Base-by-base conservation (phyloP, 148 eudicot genomes). In the Rhododendron ferrugineum region DNA sequence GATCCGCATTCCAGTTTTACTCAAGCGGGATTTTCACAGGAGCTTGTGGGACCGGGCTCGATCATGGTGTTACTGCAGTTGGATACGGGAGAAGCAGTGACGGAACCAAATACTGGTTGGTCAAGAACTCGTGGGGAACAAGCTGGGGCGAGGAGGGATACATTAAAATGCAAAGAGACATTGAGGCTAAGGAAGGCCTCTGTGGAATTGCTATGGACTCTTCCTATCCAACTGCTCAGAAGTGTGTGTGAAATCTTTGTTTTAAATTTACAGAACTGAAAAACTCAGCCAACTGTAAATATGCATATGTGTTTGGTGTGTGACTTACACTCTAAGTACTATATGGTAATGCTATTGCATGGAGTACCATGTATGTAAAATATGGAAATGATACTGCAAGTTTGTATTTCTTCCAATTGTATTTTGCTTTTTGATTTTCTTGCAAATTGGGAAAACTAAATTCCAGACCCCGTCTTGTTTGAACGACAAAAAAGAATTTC, bases 31-130 rank as follows among this genome's bases (percentile, higher is more conserved):
- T 66, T 23, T 66, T 66, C 34, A 66, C 15, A 5, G 73, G 73
- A 66, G 73, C 4, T 66, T 66, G 73, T 66, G 34, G 73, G 73
- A 26, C 73, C 5, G 14, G 28, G 7, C 73, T 66, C 16, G 73
- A 66, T 66, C 73, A 66, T n/a, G 73, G 73, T 66, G 73, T 66
- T 26, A 66, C 73, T 66, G 73, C 73, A 4, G 73, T 66, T 66
- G 73, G 34, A 66, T 66, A 66, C 2, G 73, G 73, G 73, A 22
- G 28, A 6, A 66, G 34, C 73, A 26, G n/a, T 3, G 16, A 26
- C 1, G 34, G 73, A 66, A 66, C 73, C 34, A 66, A 66, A 15
- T 66, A 66, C 15, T 66, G 73, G 34, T 11, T 66, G 73, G 73
- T 28, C 5, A 66, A 66, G 34, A 66, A 66, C 15, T 66, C 73